Base-by-base conservation (phyloP, 2,329 filamentous ascomycete species). In the Amauroascus verrucosus region DNA sequence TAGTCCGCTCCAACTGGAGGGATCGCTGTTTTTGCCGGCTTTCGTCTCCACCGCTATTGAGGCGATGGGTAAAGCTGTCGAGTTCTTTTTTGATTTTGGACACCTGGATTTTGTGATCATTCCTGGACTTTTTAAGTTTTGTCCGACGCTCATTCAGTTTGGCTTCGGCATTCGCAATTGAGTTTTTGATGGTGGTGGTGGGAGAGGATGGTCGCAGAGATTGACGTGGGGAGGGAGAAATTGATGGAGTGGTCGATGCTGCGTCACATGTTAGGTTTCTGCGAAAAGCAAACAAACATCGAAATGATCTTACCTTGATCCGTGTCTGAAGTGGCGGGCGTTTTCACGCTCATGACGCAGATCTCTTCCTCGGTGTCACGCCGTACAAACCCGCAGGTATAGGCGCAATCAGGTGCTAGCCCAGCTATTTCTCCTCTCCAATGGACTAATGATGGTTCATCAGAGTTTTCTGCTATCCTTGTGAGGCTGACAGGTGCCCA, bases 341-440 rank as follows among this genome's bases (percentile, higher is more conserved):
- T 84, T 67, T 82, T 82, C 63, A 84, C 74, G 67, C 77, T 81
- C 58, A 79, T 73, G 48, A 74, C 75, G 63, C 77, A 82, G 57
- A 84, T 76, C 59, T 80, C 75, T 62, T 77, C 72, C 56, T 78
- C 72, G 58, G 76, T 78, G 59, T 75, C 73, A 57, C 74, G 76
- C 58, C 77, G 73, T 51, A 83, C 72, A 61, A 84, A 80, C 59
- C 82, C 80, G 65, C 79, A 83, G 52, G 74, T 77, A 64, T 84
- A 84, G 61, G 78, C 81, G 62, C 79, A 82, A 59, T 81, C 75
- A 16, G 81, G 79, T 14, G 81, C 81, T 46, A 84, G 74, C 56
- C 81, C 81, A 56, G 79, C 82, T 50, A 84, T 81, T 65, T 82
- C 79, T 58, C 80, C 81, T 53, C 74, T 70, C 77, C 78, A 84